These are phyloP conservation scores for Xylariaceae sp. DNA, from an alignment of 2,329 filamentous ascomycete genomes.

Conservation along the genomic window DNA sequence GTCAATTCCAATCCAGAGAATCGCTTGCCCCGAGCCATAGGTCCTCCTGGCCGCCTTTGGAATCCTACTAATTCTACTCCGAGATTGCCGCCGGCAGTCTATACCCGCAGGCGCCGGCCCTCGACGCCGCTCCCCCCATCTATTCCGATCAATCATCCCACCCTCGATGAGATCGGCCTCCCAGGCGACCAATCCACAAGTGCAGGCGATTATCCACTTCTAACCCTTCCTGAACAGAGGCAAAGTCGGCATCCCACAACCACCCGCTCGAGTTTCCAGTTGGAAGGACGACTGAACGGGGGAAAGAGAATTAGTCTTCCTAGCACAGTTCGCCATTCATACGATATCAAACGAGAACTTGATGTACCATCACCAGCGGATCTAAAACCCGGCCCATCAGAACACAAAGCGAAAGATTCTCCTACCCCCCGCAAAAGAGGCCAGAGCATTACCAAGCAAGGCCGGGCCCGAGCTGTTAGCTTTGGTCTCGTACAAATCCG, in stretches of 20 bases:
- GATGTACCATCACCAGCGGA: conserved; percentile 26
- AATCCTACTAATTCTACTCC: conserved; percentile 57
- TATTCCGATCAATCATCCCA: conserved; percentile 44
- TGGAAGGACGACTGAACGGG: conserved; percentile 42
- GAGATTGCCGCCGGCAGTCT: conserved; percentile 31
- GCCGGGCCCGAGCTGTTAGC: conserved; percentile 25
- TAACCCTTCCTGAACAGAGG: conserved; percentile 46
- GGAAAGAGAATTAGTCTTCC: conserved; percentile 50
- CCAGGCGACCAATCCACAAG: conserved; percentile 36
- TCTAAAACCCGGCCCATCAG: conserved; percentile 25
- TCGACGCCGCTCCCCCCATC: conserved; percentile 50
- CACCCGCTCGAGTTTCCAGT: conserved; percentile 45
- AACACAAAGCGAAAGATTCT: conserved; percentile 20
- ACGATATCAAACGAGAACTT: conserved; percentile 43
- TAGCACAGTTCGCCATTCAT: conserved; percentile 47
- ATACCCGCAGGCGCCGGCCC: conserved; percentile 40
- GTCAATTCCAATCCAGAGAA: conserved; percentile 27
- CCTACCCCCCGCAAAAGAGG: conserved; percentile 27
- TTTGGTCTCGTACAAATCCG: conserved; percentile 28
- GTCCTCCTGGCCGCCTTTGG: conserved; percentile 48
- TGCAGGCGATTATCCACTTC: conserved; percentile 45
- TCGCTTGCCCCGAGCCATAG: conserved; percentile 37
- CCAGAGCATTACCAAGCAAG: conserved; percentile 28
- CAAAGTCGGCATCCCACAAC: conserved; percentile 41
- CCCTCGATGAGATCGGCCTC: conserved; percentile 35